Evolutionary conservation across 1,284 basidiomycete genomes (phyloP).

Genomic region (Puccinia polysora): DNA sequence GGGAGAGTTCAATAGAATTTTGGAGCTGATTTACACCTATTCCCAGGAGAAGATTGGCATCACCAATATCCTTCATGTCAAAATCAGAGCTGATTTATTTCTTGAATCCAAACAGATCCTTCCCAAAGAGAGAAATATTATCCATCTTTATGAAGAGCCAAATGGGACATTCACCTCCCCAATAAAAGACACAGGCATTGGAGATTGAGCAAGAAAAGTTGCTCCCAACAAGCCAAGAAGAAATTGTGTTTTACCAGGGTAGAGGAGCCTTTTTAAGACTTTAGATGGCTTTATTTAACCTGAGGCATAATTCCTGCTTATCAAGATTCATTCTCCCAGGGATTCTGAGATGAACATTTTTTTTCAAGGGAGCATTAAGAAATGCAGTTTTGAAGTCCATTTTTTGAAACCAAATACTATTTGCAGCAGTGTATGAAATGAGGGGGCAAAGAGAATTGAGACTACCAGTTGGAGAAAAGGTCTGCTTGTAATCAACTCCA

Average conservation of each 20-base stretch:
- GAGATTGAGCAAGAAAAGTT: not conserved
- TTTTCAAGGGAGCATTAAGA: not conserved
- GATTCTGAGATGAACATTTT: not conserved
- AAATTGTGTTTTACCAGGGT: constrained; percentile 6
- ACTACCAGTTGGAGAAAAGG: not conserved
- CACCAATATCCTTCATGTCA: constrained; percentile 1
- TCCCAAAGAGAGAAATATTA: not conserved
- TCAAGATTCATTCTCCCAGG: not conserved
- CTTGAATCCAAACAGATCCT: not conserved
- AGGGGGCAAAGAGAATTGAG: not conserved
- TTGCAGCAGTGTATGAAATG: not conserved
- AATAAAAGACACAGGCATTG: constrained; percentile 2
- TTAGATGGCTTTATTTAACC: constrained; percentile 6
- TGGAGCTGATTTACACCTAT: not conserved
- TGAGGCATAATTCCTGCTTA: not conserved
- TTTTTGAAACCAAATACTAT: not conserved
- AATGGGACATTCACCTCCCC: not conserved
- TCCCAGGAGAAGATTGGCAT: constrained; percentile 2
- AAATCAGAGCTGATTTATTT: not conserved
- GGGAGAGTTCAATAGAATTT: not conserved
- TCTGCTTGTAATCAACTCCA: not conserved
- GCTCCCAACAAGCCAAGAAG: not conserved
- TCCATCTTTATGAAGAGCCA: not conserved
- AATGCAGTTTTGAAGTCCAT: not conserved
- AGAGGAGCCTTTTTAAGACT: constrained; percentile 10